Percentiles rank a stretch among this genome's conserved stretches.
Conservation (phyloP, 148 eudicot genomes). For the Spergularia marina region DNA sequence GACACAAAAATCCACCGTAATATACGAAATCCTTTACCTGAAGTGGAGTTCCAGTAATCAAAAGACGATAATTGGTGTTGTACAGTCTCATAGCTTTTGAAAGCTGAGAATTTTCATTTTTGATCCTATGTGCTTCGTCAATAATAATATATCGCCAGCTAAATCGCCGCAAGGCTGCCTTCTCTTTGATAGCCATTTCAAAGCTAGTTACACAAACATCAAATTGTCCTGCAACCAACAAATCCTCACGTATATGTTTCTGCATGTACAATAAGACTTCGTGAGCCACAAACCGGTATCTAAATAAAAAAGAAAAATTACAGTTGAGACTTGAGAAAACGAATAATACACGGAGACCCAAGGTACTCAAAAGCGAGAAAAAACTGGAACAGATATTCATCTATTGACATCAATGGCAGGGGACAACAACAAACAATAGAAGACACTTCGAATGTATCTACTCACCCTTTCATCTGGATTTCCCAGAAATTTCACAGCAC, state of each 20-base stretch:
- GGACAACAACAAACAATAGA: neutral
- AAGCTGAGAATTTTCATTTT: conserved; percentile 97
- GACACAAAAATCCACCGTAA: neutral
- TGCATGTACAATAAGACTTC: conserved; percentile 28
- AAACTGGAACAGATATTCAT: neutral
- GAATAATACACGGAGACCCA: neutral
- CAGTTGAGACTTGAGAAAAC: neutral
- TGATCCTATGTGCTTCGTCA: conserved; percentile 98
- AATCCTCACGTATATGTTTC: conserved; percentile 82
- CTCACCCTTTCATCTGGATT: conserved; percentile 95
- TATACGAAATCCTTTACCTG: conserved; percentile 53
- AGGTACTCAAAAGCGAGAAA: neutral
- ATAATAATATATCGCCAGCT: conserved; percentile 98
- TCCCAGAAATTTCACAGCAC: conserved; percentile 89
- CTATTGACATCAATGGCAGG: neutral
- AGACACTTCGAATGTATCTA: neutral
- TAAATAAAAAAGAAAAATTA: no score
- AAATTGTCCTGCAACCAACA: conserved; percentile 94
- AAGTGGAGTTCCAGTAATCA: conserved; percentile 97
- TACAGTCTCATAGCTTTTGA: conserved; percentile 95
- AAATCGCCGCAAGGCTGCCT: conserved; percentile 73
- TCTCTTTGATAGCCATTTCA: conserved; percentile 98
- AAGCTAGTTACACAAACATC: conserved; percentile 98
- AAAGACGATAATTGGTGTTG: conserved; percentile 88
- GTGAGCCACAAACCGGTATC: conserved; percentile 7